phyloP scores from a whole-genome alignment of 176 grass and related monocot species.

The Zoysia pacifica region DNA sequence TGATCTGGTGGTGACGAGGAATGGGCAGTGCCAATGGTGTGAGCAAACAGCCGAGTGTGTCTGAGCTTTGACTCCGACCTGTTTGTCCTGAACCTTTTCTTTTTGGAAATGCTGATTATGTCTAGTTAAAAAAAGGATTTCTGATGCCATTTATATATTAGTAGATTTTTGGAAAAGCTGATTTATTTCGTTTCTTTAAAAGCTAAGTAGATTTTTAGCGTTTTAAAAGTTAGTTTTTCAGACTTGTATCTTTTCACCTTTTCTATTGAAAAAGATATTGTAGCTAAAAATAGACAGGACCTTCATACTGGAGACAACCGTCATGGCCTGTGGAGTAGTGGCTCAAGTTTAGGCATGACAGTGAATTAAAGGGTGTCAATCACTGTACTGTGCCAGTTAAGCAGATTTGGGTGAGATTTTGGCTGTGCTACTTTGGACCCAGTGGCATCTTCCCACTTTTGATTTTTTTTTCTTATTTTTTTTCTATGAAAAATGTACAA shows the following conservation, averaged over 20 bases:
- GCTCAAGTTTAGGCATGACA: neutral
- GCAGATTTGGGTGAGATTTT: neutral
- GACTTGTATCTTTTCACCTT: no score
- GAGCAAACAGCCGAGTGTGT: neutral
- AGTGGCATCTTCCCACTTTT: neutral
- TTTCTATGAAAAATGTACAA: neutral
- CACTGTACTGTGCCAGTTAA: neutral
- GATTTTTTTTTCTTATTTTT: neutral
- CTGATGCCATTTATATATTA: no score
- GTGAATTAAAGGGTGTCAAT: neutral
- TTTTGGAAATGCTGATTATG: no score
- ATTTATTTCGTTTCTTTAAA: no score
- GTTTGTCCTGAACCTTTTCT: no score
- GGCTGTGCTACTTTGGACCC: neutral
- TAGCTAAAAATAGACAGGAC: no score
- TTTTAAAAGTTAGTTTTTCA: no score
- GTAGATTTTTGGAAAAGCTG: no score
- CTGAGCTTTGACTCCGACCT: no score
- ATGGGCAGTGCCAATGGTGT: conserved; percentile 2
- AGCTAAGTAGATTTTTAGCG: no score
- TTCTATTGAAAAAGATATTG: no score
- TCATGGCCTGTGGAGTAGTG: neutral
- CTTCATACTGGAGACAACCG: neutral
- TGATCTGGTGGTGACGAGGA: neutral
- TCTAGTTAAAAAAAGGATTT: no score